These are phyloP conservation scores for Salix dunnii DNA, from an alignment of 345 rosid species.

Conservation along the genomic window DNA sequence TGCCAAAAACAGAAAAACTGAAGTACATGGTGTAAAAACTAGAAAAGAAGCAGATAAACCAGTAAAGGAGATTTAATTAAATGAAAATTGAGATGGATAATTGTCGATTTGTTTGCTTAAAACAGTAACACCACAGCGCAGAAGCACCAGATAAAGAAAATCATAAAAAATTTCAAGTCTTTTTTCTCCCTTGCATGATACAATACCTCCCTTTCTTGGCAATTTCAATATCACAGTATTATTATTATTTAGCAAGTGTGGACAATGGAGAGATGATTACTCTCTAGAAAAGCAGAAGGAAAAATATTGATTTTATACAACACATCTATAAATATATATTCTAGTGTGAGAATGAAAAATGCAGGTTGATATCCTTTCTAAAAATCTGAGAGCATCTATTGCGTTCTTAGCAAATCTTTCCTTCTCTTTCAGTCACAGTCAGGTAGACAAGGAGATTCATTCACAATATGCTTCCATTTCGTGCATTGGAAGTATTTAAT, in stretches of 20 bases:
- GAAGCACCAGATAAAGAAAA: background rate
- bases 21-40: background rate
- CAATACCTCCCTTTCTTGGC: background rate
- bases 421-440: background rate
- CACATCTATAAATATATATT: background rate
- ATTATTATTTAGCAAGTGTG: background rate
- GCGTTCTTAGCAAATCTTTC: background rate
- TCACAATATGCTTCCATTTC: background rate
- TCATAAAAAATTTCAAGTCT: background rate
- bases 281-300: background rate
- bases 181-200: background rate
- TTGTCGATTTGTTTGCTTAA: background rate
- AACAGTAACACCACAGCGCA: background rate
- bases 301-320: background rate
- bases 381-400: background rate
- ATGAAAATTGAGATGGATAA: background rate
- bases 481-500: background rate
- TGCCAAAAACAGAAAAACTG: background rate
- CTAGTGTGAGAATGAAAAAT: background rate
- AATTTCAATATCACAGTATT: background rate
- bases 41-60: background rate
- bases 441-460: background rate
- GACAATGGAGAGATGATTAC: background rate
- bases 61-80: background rate
- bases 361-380: background rate